These are phyloP conservation scores for Sindora glabra DNA, from an alignment of 306 rosid genomes.

Conservation along the genomic window DNA sequence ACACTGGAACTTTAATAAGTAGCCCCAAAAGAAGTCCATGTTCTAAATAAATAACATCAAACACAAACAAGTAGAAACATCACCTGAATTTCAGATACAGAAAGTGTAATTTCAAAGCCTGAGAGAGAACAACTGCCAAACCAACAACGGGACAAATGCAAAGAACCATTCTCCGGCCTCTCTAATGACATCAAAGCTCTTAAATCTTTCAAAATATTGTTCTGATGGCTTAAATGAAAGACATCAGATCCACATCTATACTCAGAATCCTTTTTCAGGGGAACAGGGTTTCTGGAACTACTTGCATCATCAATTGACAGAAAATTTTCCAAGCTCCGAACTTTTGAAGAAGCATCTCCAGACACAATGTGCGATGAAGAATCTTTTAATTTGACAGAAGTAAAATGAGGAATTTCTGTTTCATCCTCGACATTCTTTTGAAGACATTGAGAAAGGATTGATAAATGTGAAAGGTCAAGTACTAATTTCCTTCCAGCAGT, in stretches of 20 bases:
- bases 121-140: constrained; percentile 55
- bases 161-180: constrained; percentile 30
- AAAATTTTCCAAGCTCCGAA: constrained; percentile 28
- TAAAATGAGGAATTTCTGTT: constrained; percentile 48
- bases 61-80: constrained; percentile 5
- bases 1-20: neutral
- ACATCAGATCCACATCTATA: constrained; percentile 15
- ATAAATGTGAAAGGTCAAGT: constrained; percentile 50
- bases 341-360: constrained; percentile 30
- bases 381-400: constrained; percentile 35
- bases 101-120: constrained; percentile 57
- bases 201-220: constrained; percentile 48
- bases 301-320: constrained; percentile 41
- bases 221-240: constrained; percentile 30
- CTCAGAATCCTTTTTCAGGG: constrained; percentile 3
- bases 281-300: constrained; percentile 37
- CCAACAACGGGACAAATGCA: constrained; percentile 37
- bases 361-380: constrained; percentile 27
- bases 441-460: constrained; percentile 54
- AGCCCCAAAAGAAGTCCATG: too few species aligned
- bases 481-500: constrained; percentile 35
- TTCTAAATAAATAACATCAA: too few species aligned
- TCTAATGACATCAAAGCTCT: constrained; percentile 49
- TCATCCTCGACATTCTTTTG: constrained; percentile 27
- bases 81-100: constrained; percentile 72